Evolutionary conservation across 2,329 filamentous ascomycete genomes (phyloP).

Genomic region (Microdochium paspali): DNA sequence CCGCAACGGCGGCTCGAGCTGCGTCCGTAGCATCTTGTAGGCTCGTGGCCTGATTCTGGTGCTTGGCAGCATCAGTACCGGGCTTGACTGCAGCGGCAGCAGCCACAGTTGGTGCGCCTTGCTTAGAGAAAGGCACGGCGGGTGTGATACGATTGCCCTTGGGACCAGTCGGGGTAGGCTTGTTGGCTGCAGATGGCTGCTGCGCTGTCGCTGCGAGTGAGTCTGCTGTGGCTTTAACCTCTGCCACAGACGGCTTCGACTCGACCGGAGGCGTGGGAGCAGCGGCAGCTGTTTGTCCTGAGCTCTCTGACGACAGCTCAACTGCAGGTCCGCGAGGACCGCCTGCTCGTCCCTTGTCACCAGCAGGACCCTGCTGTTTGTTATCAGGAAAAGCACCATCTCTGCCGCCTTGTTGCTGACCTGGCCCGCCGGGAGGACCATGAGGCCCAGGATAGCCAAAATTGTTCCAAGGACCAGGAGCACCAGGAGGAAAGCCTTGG

Average conservation of each 20-base stretch:
- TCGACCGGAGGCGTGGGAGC: conserved; percentile 57
- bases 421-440: conserved; percentile 13
- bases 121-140: conserved; percentile 43
- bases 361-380: conserved; percentile 22
- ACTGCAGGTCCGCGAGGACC: conserved; percentile 28
- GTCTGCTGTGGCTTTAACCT: conserved; percentile 43
- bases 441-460: conserved; percentile 50
- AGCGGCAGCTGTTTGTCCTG: conserved; percentile 34
- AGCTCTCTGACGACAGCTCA: conserved; percentile 39
- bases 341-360: conserved; percentile 35
- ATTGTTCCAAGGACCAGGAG: conserved; percentile 49
- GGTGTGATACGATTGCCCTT: conserved; percentile 49
- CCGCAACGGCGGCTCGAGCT: conserved; percentile 68
- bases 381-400: neutral
- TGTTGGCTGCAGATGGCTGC: conserved; percentile 23
- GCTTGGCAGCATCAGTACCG: conserved; percentile 24
- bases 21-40: conserved; percentile 63
- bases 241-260: conserved; percentile 53
- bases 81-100: conserved; percentile 23
- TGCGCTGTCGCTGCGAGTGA: conserved; percentile 30
- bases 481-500: conserved; percentile 62
- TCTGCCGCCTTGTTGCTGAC: neutral
- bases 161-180: conserved; percentile 35
- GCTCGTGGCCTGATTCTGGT: conserved; percentile 25
- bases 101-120: conserved; percentile 13